phyloP scores from a whole-genome alignment of 2,329 filamentous ascomycete genomes.

The Aspergillus puulaauensis region DNA sequence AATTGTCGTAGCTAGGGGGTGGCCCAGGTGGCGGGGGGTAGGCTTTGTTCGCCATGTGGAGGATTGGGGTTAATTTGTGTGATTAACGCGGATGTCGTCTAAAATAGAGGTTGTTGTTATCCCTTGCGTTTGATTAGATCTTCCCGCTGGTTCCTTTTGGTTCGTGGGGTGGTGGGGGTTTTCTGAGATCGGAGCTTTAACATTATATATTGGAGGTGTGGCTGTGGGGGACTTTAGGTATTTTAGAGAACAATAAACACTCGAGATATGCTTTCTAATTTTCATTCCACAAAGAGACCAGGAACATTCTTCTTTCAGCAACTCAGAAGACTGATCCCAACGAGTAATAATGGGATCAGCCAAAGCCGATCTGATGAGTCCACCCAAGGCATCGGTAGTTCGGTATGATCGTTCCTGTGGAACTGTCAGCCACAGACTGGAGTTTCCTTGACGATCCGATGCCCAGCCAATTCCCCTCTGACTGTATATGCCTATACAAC shows the following conservation, averaged over 20 bases:
- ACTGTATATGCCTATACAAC: not conserved
- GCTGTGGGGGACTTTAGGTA: not conserved
- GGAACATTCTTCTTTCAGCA: not conserved
- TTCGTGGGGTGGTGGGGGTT: not conserved
- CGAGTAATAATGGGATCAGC: not conserved
- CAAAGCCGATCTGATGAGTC: not conserved
- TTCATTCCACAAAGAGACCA: not conserved
- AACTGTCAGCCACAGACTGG: not conserved
- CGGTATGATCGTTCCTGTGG: not conserved
- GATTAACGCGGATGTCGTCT: not conserved
- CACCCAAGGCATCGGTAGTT: not conserved
- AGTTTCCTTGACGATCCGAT: not conserved
- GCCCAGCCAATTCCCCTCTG: not conserved
- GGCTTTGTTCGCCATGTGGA: not conserved
- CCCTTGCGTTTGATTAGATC: too few relatives aligned
- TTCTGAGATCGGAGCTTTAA: not conserved
- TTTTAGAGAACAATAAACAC: not conserved
- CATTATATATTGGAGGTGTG: not conserved
- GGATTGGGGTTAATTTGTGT: too few relatives aligned
- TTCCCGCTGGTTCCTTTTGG: too few relatives aligned
- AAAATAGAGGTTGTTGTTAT: not conserved
- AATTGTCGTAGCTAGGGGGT: constrained; percentile 23
- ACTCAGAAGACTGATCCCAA: not conserved
- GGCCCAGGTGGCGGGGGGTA: constrained; percentile 2
- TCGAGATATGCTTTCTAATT: not conserved